Evolutionary conservation across 1,284 basidiomycete species (phyloP), one percentile per base, ranked within the genome.

Genomic region (Termitomyces sp.): DNA sequence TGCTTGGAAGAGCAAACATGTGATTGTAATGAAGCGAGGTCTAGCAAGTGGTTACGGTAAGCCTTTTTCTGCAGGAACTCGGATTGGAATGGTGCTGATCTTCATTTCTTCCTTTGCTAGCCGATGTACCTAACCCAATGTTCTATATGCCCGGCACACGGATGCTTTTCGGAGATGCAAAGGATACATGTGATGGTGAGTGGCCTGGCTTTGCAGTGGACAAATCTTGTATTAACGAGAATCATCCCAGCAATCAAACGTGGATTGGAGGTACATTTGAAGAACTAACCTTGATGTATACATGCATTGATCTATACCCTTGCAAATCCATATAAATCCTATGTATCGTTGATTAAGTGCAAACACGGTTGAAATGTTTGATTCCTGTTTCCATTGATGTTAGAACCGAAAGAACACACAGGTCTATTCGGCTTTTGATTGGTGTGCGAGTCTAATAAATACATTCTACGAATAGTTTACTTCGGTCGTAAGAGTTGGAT

Each of bases 81-180:
- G 44, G 8, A 47, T 21, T 35, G 38, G n/a, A 48, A 3, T 47
- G 53, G 48, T 16, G 39, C 53, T 57, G 39, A 50, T 44, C n/a
- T n/a, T n/a, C 16, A 54, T 33, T 34, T 40, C 50, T 42, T 55
- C 18, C 33, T 53, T 58, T 42, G 62, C 56, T 65, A 89, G 89
- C 90, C 53, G 89, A 91, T 64, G 88, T 91, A 16, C 89, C 88
- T 21, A 92, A 92, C 68, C 90, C 90, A 19, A 87, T 93, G 81
- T 93, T 93, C 75, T 93, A 84, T 69, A 91, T 91, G 83, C 81
- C 84, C 26, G 85, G 86, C 52, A 88, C 90, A 41, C 88, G 86
- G 72, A 93, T 93, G 91, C 62, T 93, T 57, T 93, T 93, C 60
- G 91, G 91, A 47, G 91, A 93, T 67, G 91, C 91, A 35, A 91